Percentiles rank a stretch among this genome's conserved stretches.
phyloP scores from a whole-genome alignment of 192 early-diverging fungal species.

The Umbelopsis vinacea region DNA sequence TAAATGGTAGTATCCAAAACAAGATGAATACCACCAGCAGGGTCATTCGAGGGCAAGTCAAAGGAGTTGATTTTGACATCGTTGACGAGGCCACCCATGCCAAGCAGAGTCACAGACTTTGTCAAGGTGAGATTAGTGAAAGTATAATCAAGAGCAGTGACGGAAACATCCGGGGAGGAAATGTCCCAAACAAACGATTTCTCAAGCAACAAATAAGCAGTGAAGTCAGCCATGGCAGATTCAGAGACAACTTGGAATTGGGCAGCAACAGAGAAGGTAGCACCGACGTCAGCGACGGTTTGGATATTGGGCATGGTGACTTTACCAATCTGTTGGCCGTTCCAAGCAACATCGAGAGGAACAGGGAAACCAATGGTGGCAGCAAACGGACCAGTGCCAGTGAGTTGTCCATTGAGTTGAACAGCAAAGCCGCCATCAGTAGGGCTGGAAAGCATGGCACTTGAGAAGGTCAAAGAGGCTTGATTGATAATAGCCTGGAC shows the following conservation, averaged over 20 bases:
- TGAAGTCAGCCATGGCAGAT: slow-evolving; percentile 50
- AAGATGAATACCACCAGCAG: slow-evolving; percentile 66
- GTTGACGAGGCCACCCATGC: slow-evolving; percentile 48
- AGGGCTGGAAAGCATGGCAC: slow-evolving; percentile 38
- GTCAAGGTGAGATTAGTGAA: slow-evolving; percentile 52
- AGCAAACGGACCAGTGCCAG: slow-evolving; percentile 52
- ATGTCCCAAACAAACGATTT: slow-evolving; percentile 57
- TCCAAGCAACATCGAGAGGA: slow-evolving; percentile 45
- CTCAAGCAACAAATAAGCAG: slow-evolving; percentile 53
- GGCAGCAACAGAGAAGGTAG: slow-evolving; percentile 46
- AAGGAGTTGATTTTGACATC: slow-evolving; percentile 47
- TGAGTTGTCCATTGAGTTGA: slow-evolving; percentile 47
- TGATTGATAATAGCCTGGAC: slow-evolving; percentile 55
- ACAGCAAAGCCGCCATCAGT: slow-evolving; percentile 49
- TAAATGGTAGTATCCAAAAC: slow-evolving; percentile 64
- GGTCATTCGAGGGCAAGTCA: slow-evolving; percentile 57
- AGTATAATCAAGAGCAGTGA: slow-evolving; percentile 56
- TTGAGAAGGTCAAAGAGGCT: slow-evolving; percentile 43
- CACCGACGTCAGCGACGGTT: slow-evolving; percentile 51
- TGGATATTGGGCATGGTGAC: slow-evolving; percentile 49
- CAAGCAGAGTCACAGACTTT: slow-evolving; percentile 53
- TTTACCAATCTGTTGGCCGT: slow-evolving; percentile 47
- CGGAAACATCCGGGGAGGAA: slow-evolving; percentile 45
- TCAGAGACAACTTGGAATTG: slow-evolving; percentile 45
- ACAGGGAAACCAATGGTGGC: slow-evolving; percentile 51